phyloP scores from a whole-genome alignment of 768 basidiomycete species.

The Lactarius quietus region DNA sequence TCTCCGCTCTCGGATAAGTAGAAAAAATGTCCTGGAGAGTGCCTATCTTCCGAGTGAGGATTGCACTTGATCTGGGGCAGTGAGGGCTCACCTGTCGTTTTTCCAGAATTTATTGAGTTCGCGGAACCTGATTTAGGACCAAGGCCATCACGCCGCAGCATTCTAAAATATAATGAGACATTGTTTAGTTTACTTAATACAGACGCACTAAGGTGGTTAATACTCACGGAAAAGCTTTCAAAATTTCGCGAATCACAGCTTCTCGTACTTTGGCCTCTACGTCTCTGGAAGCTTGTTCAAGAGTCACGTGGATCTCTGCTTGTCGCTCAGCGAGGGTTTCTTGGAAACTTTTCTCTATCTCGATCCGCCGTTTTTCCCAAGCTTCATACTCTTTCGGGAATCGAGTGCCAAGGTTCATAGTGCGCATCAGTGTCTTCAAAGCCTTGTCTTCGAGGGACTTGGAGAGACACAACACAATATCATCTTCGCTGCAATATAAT shows the following conservation, averaged over 20 bases:
- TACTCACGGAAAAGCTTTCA: slow-evolving; percentile 11
- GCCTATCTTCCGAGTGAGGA: background rate
- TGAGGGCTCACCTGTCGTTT: background rate
- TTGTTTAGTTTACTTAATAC: too few species aligned
- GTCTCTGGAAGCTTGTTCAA: background rate
- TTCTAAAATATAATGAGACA: background rate
- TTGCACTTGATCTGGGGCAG: too few species aligned
- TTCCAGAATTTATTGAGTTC: background rate
- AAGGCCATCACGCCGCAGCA: slow-evolving; percentile 7
- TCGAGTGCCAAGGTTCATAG: background rate
- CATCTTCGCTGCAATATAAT: slow-evolving; percentile 5
- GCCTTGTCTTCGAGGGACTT: slow-evolving; percentile 14
- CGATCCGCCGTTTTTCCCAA: background rate
- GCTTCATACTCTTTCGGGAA: slow-evolving; percentile 3
- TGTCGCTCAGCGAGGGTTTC: background rate
- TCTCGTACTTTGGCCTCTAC: background rate
- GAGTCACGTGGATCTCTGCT: background rate
- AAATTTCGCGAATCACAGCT: slow-evolving; percentile 3
- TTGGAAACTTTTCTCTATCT: background rate
- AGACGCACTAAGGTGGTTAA: accelerated
- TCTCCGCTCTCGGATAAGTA: background rate
- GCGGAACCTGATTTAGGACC: background rate
- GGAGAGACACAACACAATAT: slow-evolving; percentile 13
- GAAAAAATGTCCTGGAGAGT: slow-evolving; percentile 8
- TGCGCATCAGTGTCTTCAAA: slow-evolving; percentile 3